Percentiles rank a stretch among this genome's conserved stretches.
phyloP scores from a whole-genome alignment of 306 rosid genomes.

The Clitoria ternatea region DNA sequence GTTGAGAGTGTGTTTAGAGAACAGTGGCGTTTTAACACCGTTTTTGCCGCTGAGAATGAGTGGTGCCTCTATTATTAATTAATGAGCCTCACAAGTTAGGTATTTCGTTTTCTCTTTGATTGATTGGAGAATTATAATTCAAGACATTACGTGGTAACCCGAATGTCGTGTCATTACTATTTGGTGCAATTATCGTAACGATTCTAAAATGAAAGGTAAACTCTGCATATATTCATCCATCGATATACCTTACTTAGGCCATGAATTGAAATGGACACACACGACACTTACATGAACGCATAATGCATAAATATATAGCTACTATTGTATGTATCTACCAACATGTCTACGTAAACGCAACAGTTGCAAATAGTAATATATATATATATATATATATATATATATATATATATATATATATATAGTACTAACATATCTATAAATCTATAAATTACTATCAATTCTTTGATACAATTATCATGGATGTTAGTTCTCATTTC shows the following conservation, averaged over 20 bases:
- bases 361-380: too few relatives aligned
- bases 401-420: too few relatives aligned
- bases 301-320: too few relatives aligned
- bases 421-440: too few relatives aligned
- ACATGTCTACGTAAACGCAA: too few relatives aligned
- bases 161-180: background rate
- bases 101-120: background rate
- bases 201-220: background rate
- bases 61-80: background rate
- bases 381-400: too few relatives aligned
- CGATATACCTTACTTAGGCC: background rate
- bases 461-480: too few relatives aligned
- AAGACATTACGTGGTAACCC: background rate
- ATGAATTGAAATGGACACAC: background rate
- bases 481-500: too few relatives aligned
- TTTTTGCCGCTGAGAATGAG: constrained; percentile 15
- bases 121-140: background rate
- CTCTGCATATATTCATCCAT: too few relatives aligned
- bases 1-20: constrained; percentile 19
- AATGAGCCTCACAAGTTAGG: constrained; percentile 32
- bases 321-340: too few relatives aligned
- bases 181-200: background rate
- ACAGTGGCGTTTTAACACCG: constrained; percentile 27
- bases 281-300: too few relatives aligned
- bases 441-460: too few relatives aligned